Conservation (phyloP, 768 basidiomycete genomes). For the Kwoniella heveanensis region DNA sequence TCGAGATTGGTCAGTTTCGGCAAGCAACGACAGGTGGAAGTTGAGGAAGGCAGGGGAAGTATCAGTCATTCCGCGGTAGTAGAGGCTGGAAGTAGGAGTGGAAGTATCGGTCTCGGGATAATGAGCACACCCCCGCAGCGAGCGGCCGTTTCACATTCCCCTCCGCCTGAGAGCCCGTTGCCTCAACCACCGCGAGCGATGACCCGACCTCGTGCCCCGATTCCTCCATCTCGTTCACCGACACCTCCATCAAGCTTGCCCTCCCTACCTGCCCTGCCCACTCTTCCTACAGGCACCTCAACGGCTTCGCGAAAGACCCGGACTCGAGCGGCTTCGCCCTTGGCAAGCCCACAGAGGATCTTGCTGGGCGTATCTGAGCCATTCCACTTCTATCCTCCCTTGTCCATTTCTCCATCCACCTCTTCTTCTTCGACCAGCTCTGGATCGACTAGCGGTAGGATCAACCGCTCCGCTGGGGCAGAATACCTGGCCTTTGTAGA, state of each 20-base stretch:
- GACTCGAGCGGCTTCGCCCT: slow-evolving; percentile 1
- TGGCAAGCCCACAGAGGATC: slow-evolving; percentile 29
- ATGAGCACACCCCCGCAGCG: slow-evolving; percentile 1
- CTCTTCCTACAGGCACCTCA: slow-evolving; percentile 11
- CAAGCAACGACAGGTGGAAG: slow-evolving; percentile 21
- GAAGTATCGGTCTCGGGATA: slow-evolving; percentile 7
- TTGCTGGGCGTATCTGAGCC: slow-evolving; percentile 43
- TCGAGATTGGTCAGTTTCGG: slow-evolving; percentile 33
- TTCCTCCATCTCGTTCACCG: slow-evolving; percentile 17
- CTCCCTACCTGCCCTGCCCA: slow-evolving; percentile 36
- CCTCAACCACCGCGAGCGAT: slow-evolving; percentile 16
- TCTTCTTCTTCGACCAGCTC: slow-evolving; percentile 20
- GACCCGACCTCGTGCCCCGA: slow-evolving; percentile 2
- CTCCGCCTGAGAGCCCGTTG: slow-evolving; percentile 16
- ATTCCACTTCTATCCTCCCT: slow-evolving; percentile 44
- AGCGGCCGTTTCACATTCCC: background rate
- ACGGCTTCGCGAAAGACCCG: slow-evolving; percentile 5
- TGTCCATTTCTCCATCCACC: slow-evolving; percentile 23
- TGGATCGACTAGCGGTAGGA: slow-evolving; percentile 19
- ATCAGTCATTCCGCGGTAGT: slow-evolving; percentile 19
- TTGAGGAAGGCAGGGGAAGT: slow-evolving; percentile 8
- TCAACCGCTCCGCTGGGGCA: slow-evolving; percentile 17
- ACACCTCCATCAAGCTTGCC: slow-evolving; percentile 33
- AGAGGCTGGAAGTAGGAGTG: slow-evolving; percentile 14
- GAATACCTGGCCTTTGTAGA: slow-evolving; percentile 28